These are phyloP conservation scores for Cercophora sp. DNA, from an alignment of 495 filamentous ascomycete species.

Conservation along the genomic window DNA sequence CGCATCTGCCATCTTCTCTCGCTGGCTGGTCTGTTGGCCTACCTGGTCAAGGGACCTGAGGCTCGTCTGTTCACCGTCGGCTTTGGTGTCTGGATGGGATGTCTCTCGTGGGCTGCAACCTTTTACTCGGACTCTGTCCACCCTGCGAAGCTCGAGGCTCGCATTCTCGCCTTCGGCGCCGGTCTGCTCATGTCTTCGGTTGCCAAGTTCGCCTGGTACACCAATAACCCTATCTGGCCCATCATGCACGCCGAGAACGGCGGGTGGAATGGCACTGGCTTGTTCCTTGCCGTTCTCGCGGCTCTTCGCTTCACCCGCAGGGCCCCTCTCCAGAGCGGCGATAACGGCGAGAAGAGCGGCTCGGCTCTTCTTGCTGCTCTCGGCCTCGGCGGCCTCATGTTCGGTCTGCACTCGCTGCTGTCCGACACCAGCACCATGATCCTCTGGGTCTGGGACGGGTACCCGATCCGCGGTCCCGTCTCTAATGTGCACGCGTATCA, in stretches of 20 bases:
- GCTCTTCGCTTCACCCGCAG: conserved; percentile 65
- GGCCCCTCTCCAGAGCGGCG: conserved; percentile 48
- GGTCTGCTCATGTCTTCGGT: conserved; percentile 81
- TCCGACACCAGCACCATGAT: conserved; percentile 99
- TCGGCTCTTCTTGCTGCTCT: conserved; percentile 69
- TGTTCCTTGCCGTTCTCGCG: conserved; percentile 71
- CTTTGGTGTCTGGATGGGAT: conserved; percentile 72
- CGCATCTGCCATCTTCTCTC: conserved; percentile 69
- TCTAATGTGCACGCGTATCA: conserved; percentile 82
- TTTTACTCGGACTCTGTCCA: conserved; percentile 76
- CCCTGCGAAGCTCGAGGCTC: conserved; percentile 68
- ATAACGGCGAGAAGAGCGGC: conserved; percentile 44
- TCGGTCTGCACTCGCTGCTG: conserved; percentile 87
- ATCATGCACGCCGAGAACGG: conserved; percentile 85
- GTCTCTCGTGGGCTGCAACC: conserved; percentile 76
- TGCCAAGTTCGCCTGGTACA: conserved; percentile 89
- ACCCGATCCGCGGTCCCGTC: conserved; percentile 84
- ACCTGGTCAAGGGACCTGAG: conserved; percentile 67
- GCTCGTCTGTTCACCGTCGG: conserved; percentile 75
- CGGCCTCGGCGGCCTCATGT: conserved; percentile 80
- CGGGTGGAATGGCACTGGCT: conserved; percentile 84
- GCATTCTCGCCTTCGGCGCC: conserved; percentile 72
- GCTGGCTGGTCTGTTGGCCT: conserved; percentile 75
- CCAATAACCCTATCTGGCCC: conserved; percentile 98
- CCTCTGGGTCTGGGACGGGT: conserved; percentile 98